These are phyloP conservation scores for Xylaria sp. DNA, from an alignment of 2,329 filamentous ascomycete species.

Conservation along the genomic window DNA sequence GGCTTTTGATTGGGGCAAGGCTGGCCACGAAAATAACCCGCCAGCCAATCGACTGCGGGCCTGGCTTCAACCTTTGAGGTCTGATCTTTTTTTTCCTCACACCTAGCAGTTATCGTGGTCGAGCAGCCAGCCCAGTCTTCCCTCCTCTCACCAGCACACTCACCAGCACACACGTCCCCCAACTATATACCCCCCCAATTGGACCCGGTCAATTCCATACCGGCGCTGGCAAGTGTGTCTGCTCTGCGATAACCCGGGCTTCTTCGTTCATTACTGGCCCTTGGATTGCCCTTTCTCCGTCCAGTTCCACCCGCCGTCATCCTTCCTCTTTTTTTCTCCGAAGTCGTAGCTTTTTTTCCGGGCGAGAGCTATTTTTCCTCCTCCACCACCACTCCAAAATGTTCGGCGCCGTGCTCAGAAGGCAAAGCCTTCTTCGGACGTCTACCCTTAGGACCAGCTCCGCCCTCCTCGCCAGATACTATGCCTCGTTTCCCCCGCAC, in stretches of 20 bases:
- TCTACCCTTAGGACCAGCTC: slow-evolving; percentile 55
- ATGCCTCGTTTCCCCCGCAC: slow-evolving; percentile 90
- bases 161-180: slow-evolving; percentile 1
- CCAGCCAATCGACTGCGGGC: slow-evolving; percentile 29
- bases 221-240: slow-evolving; percentile 24
- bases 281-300: slow-evolving; percentile 9
- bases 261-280: slow-evolving; percentile 15
- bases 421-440: slow-evolving; percentile 60
- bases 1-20: slow-evolving; percentile 16
- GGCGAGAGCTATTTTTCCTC: slow-evolving; percentile 28
- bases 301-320: slow-evolving; percentile 26
- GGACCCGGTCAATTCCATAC: slow-evolving; percentile 24
- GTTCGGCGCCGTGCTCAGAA: slow-evolving; percentile 66
- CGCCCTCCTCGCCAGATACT: slow-evolving; percentile 62
- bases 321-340: slow-evolving; percentile 15
- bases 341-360: slow-evolving; percentile 9
- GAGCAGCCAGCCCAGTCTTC: slow-evolving; percentile 14
- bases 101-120: slow-evolving; percentile 26
- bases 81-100: slow-evolving; percentile 31
- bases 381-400: slow-evolving; percentile 46
- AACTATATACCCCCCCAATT: slow-evolving; percentile 25
- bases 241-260: slow-evolving; percentile 24
- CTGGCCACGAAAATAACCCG: slow-evolving; percentile 28
- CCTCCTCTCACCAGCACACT: slow-evolving; percentile 4
- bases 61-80: slow-evolving; percentile 26